Conservation (phyloP, 768 basidiomycete species). For the Agrocybe pediades region DNA sequence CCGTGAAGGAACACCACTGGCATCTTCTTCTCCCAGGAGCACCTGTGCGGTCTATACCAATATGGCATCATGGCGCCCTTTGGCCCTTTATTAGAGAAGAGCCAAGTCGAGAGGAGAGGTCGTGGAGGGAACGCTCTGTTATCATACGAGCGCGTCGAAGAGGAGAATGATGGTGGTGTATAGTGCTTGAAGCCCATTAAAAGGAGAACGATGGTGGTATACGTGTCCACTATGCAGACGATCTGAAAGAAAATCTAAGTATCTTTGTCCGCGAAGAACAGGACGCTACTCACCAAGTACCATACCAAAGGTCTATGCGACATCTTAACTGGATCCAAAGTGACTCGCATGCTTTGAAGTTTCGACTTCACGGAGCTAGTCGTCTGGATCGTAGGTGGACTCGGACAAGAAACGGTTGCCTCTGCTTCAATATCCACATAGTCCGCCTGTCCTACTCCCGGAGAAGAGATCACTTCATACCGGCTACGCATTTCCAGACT, state of each 20-base stretch:
- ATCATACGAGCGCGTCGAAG: constrained; percentile 18
- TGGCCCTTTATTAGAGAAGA: constrained; percentile 47
- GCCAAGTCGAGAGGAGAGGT: constrained; percentile 30
- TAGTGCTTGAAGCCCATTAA: constrained; percentile 57
- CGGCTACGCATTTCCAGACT: constrained; percentile 25
- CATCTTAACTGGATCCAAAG: constrained; percentile 57
- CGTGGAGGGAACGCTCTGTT: constrained; percentile 41
- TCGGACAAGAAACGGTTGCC: constrained; percentile 11
- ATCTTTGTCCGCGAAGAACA: background rate
- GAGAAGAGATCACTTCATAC: background rate
- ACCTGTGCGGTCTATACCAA: constrained; percentile 47
- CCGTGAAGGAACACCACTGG: constrained; percentile 71
- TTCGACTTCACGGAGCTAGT: constrained; percentile 11
- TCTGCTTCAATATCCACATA: background rate
- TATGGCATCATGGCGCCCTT: constrained; percentile 32
- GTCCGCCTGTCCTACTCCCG: background rate
- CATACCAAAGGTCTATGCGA: constrained; percentile 63
- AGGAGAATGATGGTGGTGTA: constrained; percentile 32
- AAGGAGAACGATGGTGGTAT: constrained; percentile 40
- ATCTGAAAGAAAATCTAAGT: constrained; percentile 36
- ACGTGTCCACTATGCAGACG: constrained; percentile 50
- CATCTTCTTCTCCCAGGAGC: constrained; percentile 33
- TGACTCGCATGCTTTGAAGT: constrained; percentile 48
- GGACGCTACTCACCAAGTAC: constrained; percentile 50
- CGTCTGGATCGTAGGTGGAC: background rate